Conservation (phyloP, 352 stramenopile genomes). For the Globisporangium takayamanum region DNA sequence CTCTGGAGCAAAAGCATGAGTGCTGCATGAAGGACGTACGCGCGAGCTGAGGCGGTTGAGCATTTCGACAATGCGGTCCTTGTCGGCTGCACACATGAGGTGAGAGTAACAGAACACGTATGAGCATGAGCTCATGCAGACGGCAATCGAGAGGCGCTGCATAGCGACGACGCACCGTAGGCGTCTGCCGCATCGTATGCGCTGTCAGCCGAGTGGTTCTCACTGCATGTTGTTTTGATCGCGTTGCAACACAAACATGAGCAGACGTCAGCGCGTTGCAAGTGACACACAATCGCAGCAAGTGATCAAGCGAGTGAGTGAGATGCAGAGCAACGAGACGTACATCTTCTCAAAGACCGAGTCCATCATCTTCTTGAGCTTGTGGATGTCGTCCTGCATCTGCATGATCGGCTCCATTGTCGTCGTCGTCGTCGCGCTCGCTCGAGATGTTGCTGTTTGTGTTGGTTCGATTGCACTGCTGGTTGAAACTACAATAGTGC, state of each 20-base stretch:
- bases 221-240: slow-evolving; percentile 16
- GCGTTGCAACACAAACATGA: not conserved
- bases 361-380: slow-evolving; percentile 91
- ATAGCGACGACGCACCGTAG: slow-evolving; percentile 35
- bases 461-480: no score
- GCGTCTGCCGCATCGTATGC: slow-evolving; percentile 71
- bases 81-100: slow-evolving; percentile 42
- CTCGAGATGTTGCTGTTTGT: not conserved
- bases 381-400: slow-evolving; percentile 89
- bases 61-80: slow-evolving; percentile 84
- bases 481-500: no score
- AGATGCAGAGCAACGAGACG: slow-evolving; percentile 1
- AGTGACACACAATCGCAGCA: not conserved
- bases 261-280: not conserved
- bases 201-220: slow-evolving; percentile 49
- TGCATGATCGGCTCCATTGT: slow-evolving; percentile 87
- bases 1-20: not conserved
- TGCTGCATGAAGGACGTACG: slow-evolving; percentile 21
- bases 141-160: not conserved
- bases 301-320: not conserved
- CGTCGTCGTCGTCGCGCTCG: not conserved
- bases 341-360: slow-evolving; percentile 83
- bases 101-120: not conserved
- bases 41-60: slow-evolving; percentile 82
- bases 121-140: not conserved